A percentile compares a stretch with the other conserved stretches of the same genome.
These are phyloP conservation scores for Amanita inopinata DNA, from an alignment of 768 basidiomycete genomes.

Conservation along the genomic window DNA sequence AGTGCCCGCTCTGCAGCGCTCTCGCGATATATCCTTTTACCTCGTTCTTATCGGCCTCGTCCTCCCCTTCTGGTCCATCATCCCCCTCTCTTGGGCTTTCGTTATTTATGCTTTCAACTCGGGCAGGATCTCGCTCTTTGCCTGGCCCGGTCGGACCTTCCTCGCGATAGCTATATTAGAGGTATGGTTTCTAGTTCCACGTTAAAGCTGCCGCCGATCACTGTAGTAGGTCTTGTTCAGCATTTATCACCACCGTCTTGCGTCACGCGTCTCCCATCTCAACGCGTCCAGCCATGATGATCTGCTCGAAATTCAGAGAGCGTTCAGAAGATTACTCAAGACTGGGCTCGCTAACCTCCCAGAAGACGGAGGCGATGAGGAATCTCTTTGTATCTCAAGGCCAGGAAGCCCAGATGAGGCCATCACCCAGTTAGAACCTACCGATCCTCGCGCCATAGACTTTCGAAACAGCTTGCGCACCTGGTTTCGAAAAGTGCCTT, in stretches of 20 bases:
- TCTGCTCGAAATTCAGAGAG: slow-evolving; percentile 44
- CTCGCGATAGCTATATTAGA: slow-evolving; percentile 51
- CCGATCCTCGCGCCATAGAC: slow-evolving; percentile 66
- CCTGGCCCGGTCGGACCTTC: slow-evolving; percentile 24
- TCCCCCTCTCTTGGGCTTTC: slow-evolving; percentile 60
- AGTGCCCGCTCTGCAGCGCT: slow-evolving; percentile 23
- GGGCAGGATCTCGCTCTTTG: slow-evolving; percentile 31
- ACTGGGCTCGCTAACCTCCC: slow-evolving; percentile 51
- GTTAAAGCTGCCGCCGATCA: background rate
- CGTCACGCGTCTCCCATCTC: slow-evolving; percentile 35
- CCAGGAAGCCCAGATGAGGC: slow-evolving; percentile 56
- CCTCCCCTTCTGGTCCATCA: slow-evolving; percentile 52
- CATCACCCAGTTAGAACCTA: slow-evolving; percentile 42
- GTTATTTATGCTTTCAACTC: slow-evolving; percentile 39
- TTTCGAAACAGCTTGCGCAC: slow-evolving; percentile 61
- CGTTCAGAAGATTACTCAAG: slow-evolving; percentile 55
- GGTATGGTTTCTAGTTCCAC: slow-evolving; percentile 28
- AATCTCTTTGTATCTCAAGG: slow-evolving; percentile 34
- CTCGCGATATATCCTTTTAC: slow-evolving; percentile 45
- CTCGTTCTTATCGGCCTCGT: slow-evolving; percentile 46
- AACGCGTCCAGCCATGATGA: slow-evolving; percentile 36
- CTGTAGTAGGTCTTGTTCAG: slow-evolving; percentile 54
- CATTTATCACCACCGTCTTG: slow-evolving; percentile 48
- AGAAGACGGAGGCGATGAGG: slow-evolving; percentile 44
- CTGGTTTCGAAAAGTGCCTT: slow-evolving; percentile 72